A percentile compares a stretch with the other conserved stretches of the same genome.
Conservation (phyloP, 2,329 filamentous ascomycete genomes). For the Corynespora cassiicola region DNA sequence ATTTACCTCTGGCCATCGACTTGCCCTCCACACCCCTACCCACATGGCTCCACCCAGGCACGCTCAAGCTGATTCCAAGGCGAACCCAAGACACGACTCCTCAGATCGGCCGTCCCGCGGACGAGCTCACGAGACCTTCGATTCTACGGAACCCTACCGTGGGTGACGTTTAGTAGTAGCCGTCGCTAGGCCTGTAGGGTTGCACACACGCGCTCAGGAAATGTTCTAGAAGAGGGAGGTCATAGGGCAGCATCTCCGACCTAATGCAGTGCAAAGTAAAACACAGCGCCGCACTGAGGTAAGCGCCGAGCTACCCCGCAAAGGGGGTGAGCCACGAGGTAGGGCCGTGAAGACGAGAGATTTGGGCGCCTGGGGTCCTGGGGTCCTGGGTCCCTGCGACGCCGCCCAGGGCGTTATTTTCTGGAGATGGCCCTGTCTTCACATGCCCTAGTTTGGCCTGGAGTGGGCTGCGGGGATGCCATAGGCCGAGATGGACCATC, state of each 20-base stretch:
- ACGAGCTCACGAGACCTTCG: constrained; percentile 28
- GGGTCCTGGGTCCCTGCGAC: too few species aligned
- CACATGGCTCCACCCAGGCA: constrained; percentile 8
- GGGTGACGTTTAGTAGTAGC: constrained; percentile 7
- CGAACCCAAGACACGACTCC: constrained; percentile 2
- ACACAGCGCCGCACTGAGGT: constrained; percentile 5
- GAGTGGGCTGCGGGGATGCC: constrained; percentile 23
- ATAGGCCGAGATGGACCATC: constrained; percentile 26
- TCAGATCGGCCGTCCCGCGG: constrained; percentile 20
- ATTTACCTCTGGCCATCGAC: too few species aligned
- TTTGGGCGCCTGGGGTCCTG: constrained; percentile 7
- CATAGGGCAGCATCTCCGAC: constrained; percentile 24
- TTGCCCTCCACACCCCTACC: too few species aligned
- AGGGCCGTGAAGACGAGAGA: constrained; percentile 1
- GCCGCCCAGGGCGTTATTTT: constrained; percentile 7
- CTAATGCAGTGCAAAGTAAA: constrained; percentile 25
- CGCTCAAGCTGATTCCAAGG: too few species aligned
- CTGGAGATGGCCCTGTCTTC: constrained; percentile 18
- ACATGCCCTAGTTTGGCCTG: constrained; percentile 30
- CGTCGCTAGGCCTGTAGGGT: constrained; percentile 17
- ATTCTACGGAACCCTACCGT: constrained; percentile 16
- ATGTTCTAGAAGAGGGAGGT: constrained; percentile 24
- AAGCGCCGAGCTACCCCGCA: constrained; percentile 19
- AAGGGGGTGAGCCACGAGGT: constrained; percentile 15
- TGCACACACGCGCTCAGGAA: constrained; percentile 28